Conservation (phyloP, 2,329 filamentous ascomycete species). For the Trichoderma gracile region DNA sequence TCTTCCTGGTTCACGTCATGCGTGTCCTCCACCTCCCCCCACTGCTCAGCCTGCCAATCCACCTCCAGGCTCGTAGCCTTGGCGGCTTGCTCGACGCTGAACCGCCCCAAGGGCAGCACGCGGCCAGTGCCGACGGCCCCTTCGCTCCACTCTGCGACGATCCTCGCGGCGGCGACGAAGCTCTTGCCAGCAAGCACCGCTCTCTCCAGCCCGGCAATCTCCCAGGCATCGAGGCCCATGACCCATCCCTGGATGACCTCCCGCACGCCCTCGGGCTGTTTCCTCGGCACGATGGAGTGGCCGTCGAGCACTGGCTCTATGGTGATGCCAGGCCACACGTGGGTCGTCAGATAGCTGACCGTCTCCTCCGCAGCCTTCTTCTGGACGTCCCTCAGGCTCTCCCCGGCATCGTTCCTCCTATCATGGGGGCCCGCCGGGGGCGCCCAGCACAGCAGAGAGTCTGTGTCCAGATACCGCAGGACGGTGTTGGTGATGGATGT, state of each 20-base stretch:
- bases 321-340: conserved; percentile 81
- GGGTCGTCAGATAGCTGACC: conserved; percentile 66
- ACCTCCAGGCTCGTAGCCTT: conserved; percentile 80
- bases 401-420: conserved; percentile 48
- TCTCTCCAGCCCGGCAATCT: conserved; percentile 84
- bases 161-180: conserved; percentile 70
- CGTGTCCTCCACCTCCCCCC: conserved; percentile 97
- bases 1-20: conserved; percentile 97
- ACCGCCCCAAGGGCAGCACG: conserved; percentile 44
- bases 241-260: conserved; percentile 80
- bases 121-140: conserved; percentile 58
- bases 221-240: conserved; percentile 68
- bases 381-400: conserved; percentile 72
- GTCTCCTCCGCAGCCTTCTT: conserved; percentile 68
- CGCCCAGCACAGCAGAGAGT: conserved; percentile 89
- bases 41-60: conserved; percentile 82
- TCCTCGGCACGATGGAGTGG: conserved; percentile 71
- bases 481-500: conserved; percentile 65
- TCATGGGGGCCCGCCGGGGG: conserved; percentile 54
- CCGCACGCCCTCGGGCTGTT: conserved; percentile 72
- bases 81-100: conserved; percentile 82
- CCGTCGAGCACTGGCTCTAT: conserved; percentile 79
- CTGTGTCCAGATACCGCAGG: conserved; percentile 86
- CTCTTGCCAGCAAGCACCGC: conserved; percentile 85
- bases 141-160: conserved; percentile 87